A percentile compares a stretch with the other conserved stretches of the same genome.
Conservation (phyloP, 768 basidiomycete species). For the Botryobasidium botryosum region DNA sequence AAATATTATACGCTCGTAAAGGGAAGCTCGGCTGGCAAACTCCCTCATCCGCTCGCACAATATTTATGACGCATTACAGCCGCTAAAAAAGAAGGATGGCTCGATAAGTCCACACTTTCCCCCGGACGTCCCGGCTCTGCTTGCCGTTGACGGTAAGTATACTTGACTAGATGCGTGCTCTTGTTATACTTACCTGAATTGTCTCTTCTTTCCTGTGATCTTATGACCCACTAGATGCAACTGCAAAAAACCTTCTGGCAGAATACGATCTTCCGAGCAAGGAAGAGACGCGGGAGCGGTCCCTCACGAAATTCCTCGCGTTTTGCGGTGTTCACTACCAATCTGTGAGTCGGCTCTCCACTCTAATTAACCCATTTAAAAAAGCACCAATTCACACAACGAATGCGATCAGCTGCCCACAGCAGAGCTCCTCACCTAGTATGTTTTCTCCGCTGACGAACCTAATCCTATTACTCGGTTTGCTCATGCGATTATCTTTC, state of each 20-base stretch:
- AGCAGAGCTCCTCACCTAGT: no score
- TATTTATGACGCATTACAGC: conserved; percentile 26
- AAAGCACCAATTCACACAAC: no score
- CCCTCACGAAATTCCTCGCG: conserved; percentile 38
- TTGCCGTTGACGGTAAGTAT: conserved; percentile 35
- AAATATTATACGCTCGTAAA: conserved; percentile 14
- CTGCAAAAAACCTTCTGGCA: conserved; percentile 18
- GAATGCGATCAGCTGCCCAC: no score
- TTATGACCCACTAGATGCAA: no score
- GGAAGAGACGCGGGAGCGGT: conserved; percentile 28
- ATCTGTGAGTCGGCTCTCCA: no score
- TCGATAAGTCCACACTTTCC: conserved; percentile 33
- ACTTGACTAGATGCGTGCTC: no score
- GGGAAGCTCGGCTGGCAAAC: conserved; percentile 42
- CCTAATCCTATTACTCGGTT: no score
- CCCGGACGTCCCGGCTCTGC: conserved; percentile 32
- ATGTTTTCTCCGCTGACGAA: no score
- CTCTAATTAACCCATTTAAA: no score
- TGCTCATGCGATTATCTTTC: no score
- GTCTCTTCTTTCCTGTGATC: no score
- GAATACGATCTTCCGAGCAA: conserved; percentile 22
- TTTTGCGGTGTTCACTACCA: conserved; percentile 41
- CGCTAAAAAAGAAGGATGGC: conserved; percentile 34
- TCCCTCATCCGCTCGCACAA: conserved; percentile 28
- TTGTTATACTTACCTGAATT: no score